Evolutionary conservation across 2,329 filamentous ascomycete species (phyloP), one percentile per base, ranked within the genome.

Genomic region (Botrytis deweyae): DNA sequence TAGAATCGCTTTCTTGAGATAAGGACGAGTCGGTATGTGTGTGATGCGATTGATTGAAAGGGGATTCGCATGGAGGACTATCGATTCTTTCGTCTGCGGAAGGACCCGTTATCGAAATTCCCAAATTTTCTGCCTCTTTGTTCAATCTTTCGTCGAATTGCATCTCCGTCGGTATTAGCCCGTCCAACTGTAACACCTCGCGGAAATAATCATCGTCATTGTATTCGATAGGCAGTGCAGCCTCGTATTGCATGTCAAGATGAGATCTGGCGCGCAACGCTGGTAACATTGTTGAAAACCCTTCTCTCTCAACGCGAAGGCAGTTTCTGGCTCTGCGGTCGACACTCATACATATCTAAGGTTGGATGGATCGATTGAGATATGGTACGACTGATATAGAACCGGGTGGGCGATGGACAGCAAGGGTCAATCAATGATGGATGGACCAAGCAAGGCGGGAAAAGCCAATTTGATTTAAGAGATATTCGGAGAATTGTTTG

Each of bases 111-210:
- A 79, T 74, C 10, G 76, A 75, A n/a, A 81, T 80, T 3, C 80
- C 80, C n/a, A 78, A 49, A n/a, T 62, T 74, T 69, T 77, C 77
- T 20, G 80, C 80, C 72, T 80, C 76, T 58, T 76, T 63, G 20
- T 74, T 73, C 10, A 81, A 74, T 9, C 33, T 42, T 42, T 79
- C 74, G 63, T 81, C 79, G 55, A 78, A 65, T 22, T 66, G 67
- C 12, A 66, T 73, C 69, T 81, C 80, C 14, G 78, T 80, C 67
- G 76, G 74, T 6, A 76, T 75, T 42, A 68, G 63, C 52, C 70
- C 70, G 8, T 77, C 75, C 40, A 80, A 74, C 64, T 78, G 80
- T 70, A 81, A 72, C 49, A 81, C 80, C 69, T 81, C 80, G 52
- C 75, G 75, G 25, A 70, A 46, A 68, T 80, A 81, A 33, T 80